Conservation (phyloP, 169 alveolate genomes). For the Plasmodium gonderi region DNA sequence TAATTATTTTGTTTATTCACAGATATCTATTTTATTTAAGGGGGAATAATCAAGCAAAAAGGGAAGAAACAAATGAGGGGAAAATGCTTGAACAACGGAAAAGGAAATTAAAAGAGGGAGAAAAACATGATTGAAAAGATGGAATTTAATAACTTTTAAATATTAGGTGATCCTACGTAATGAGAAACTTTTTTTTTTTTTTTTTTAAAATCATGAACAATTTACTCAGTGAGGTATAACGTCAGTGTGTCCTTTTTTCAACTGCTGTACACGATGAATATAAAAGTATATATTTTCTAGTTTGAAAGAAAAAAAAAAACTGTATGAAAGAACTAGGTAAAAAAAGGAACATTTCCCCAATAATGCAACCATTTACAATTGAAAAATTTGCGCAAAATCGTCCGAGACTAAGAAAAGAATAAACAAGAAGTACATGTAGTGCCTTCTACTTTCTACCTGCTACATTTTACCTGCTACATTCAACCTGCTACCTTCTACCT, state of each 20-base stretch:
- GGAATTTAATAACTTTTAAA: background rate
- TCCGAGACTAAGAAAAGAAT: background rate
- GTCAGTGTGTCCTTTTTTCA: background rate
- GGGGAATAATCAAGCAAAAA: too few relatives aligned
- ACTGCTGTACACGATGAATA: too few relatives aligned
- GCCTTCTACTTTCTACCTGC: too few relatives aligned
- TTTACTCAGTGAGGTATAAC: background rate
- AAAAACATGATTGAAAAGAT: background rate
- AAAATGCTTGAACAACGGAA: background rate
- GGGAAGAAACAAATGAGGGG: too few relatives aligned
- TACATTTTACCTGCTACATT: too few relatives aligned
- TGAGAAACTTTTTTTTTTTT: background rate
- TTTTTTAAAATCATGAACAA: background rate
- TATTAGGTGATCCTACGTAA: background rate
- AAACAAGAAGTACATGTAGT: background rate
- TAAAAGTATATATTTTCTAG: too few relatives aligned
- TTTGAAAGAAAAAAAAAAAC: too few relatives aligned
- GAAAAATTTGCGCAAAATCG: background rate
- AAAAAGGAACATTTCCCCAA: background rate
- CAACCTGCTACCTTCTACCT: too few relatives aligned
- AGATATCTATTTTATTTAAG: too few relatives aligned
- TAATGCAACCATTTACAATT: background rate
- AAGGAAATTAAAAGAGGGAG: background rate
- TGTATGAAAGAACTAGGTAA: background rate
- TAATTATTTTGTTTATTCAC: too few relatives aligned